Percentiles rank a stretch among this genome's conserved stretches.
Conservation (phyloP, 257 asterid species). For the Oldenlandia corymbosa region DNA sequence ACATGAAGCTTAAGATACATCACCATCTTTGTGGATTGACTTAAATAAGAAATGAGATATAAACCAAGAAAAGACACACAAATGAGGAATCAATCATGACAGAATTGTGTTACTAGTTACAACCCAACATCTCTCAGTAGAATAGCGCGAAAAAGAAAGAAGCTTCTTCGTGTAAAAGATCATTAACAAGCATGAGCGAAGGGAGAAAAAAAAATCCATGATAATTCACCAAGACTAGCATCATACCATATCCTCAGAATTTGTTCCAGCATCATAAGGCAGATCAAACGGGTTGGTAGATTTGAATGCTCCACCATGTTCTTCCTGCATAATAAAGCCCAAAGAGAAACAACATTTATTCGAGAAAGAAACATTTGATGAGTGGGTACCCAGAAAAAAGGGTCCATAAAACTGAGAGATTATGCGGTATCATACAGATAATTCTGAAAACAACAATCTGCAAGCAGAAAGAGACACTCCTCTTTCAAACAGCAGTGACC, state of each 20-base stretch:
- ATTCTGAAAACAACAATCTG: slow-evolving; percentile 32
- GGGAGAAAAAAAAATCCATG: not conserved
- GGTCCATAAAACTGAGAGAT: slow-evolving; percentile 23
- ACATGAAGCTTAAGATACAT: no score
- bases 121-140: not conserved
- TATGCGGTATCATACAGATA: slow-evolving; percentile 25
- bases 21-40: no score
- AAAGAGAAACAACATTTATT: slow-evolving; percentile 4
- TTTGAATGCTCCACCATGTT: slow-evolving; percentile 35
- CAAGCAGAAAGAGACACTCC: slow-evolving; percentile 29
- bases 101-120: no score
- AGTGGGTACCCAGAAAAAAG: slow-evolving; percentile 11
- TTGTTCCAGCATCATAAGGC: slow-evolving; percentile 52
- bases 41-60: no score
- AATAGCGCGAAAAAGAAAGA: not conserved
- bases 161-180: not conserved
- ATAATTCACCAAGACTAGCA: not conserved
- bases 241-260: slow-evolving; percentile 51
- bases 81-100: no score
- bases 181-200: not conserved
- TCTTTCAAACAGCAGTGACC: slow-evolving; percentile 25
- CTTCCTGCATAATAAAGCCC: slow-evolving; percentile 36
- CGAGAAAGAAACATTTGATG: not conserved
- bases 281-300: slow-evolving; percentile 81
- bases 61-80: no score